These are phyloP conservation scores for Colletotrichum eremochloae DNA, from an alignment of 2,329 filamentous ascomycete species.

Conservation along the genomic window DNA sequence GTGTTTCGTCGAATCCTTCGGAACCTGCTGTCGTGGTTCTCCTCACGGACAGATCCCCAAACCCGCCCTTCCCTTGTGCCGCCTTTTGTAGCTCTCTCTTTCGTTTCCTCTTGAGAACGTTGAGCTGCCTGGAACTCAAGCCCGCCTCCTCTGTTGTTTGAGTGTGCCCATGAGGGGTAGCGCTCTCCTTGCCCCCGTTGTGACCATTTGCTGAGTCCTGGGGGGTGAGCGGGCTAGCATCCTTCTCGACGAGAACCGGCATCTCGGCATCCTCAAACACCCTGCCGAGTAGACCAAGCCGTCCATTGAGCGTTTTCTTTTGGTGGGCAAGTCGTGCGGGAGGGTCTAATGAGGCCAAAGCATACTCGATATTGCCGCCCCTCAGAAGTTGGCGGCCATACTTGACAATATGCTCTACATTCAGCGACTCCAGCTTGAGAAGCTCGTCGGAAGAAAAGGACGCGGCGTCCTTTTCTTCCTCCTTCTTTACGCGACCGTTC, in stretches of 20 bases:
- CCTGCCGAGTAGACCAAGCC: conserved; percentile 87
- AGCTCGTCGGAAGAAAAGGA: conserved; percentile 68
- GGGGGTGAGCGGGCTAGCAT: conserved; percentile 59
- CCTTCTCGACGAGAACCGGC: conserved; percentile 64
- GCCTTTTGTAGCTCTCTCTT: conserved; percentile 92
- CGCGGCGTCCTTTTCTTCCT: conserved; percentile 67
- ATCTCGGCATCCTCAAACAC: conserved; percentile 88
- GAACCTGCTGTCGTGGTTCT: conserved; percentile 72
- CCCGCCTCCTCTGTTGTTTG: conserved; percentile 73
- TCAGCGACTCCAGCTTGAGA: conserved; percentile 79
- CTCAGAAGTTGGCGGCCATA: conserved; percentile 88
- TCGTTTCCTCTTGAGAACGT: conserved; percentile 92
- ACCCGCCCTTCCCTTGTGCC: conserved; percentile 85
- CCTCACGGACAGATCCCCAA: conserved; percentile 86
- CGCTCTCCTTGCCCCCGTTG: conserved; percentile 53
- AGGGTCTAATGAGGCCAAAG: conserved; percentile 84
- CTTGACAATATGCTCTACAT: conserved; percentile 83
- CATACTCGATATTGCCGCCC: conserved; percentile 88
- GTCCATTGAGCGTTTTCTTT: conserved; percentile 86
- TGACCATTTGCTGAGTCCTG: conserved; percentile 57
- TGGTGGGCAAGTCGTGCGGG: conserved; percentile 85
- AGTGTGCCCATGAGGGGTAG: conserved; percentile 51
- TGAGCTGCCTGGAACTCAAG: conserved; percentile 92
- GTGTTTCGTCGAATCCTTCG: conserved; percentile 73
- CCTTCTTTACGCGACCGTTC: conserved; percentile 68